Base-by-base conservation (phyloP, 345 rosid genomes). In the Carallia brachiata region DNA sequence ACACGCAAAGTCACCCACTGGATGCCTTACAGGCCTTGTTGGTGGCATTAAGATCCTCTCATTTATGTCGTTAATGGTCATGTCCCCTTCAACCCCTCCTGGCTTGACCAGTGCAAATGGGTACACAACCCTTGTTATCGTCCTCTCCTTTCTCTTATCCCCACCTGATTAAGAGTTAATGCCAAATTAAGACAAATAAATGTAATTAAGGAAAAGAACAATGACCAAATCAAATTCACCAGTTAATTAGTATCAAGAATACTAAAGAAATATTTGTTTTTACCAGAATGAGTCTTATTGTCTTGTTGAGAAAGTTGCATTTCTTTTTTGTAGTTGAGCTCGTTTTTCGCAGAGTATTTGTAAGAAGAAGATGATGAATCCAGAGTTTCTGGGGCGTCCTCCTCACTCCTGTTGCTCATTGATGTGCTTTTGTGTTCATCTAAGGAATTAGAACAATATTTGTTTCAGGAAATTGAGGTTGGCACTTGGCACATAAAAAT, bases 31-130 rank as follows among this genome's bases (percentile, higher is more conserved):
- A 0, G 99, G 97, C 65, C 96, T 71, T 8, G 91, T 84, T 16
- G 97, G 97, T 10, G 93, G 83, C 97, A 87, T 95, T 60, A 87
- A 62, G 39, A 92, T 85, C 79, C 89, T 90, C 81, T 85, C 80
- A 19, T 95, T 95, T 55, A 95, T 92, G 73, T 95, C 97, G 67
- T 86, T 85, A 61, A 95, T 65, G 7, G 97, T 95, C 78, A 89
- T 73, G 65, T 89, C 97, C 0, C 97, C 92, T 73, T 92, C 97
- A 0, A 40, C 40, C 31, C 96, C 97, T 66, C 99, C 97, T 18
- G 99, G 99, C 70, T 95, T 95, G 79, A 95, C 97, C 78, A 95
- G 36, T 58, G 97, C 97, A 75, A 95, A 95, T 68, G 99, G 99
- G 40, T 95, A 92, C 68, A 88, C 97, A 40, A 90, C 82, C 71